These are phyloP conservation scores for Trichoderma citrinoviride DNA, from an alignment of 2,329 filamentous ascomycete genomes.

Conservation along the genomic window DNA sequence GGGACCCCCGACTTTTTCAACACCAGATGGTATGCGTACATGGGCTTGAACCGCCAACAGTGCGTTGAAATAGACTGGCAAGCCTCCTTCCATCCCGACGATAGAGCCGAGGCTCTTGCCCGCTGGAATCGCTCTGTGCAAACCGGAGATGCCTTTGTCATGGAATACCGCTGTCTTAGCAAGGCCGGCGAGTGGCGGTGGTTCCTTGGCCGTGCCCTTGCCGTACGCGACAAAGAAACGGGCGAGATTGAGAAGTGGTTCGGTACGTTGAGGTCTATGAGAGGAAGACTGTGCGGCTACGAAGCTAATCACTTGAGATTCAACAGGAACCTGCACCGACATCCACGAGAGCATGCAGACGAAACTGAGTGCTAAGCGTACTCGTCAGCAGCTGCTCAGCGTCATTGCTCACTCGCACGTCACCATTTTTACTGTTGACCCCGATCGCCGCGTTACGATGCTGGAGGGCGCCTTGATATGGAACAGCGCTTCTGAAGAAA, in stretches of 20 bases:
- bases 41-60: constrained; percentile 61
- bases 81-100: constrained; percentile 67
- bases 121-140: constrained; percentile 61
- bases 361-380: constrained; percentile 62
- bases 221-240: constrained; percentile 62
- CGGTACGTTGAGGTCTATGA: constrained; percentile 44
- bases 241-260: constrained; percentile 76
- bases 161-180: constrained; percentile 67
- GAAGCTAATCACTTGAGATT: not conserved
- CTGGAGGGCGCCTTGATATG: constrained; percentile 66
- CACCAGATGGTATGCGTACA: constrained; percentile 76
- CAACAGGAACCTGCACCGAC: constrained; percentile 65
- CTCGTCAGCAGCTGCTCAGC: constrained; percentile 66
- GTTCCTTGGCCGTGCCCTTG: constrained; percentile 72
- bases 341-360: constrained; percentile 72
- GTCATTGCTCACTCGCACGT: constrained; percentile 74
- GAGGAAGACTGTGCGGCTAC: not conserved
- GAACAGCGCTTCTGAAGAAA: constrained; percentile 43
- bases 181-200: constrained; percentile 71
- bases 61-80: constrained; percentile 63
- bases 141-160: constrained; percentile 67
- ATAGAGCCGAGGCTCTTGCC: constrained; percentile 53
- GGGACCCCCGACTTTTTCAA: constrained; percentile 73
- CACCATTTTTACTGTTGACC: constrained; percentile 71
- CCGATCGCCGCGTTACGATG: constrained; percentile 60